Base-by-base conservation (phyloP, 1,284 basidiomycete genomes). In the Ceratobasidium sp. region DNA sequence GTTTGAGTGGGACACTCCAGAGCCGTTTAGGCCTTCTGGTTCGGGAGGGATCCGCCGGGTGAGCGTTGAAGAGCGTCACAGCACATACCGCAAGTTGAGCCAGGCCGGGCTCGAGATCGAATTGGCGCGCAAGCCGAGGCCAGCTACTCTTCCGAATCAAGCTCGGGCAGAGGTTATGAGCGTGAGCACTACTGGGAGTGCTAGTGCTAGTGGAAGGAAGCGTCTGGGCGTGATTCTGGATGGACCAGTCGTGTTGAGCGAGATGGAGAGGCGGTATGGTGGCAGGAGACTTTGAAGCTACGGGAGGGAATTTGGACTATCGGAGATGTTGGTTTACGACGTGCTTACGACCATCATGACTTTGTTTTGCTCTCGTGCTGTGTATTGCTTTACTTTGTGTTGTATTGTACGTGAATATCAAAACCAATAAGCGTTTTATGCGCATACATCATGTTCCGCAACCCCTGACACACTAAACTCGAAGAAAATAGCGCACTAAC, bases 61-160 rank as follows among this genome's bases (percentile, higher is more conserved):
- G 22, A 71, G 68, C 41, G 53, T 61, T 3, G 27, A 71, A 11
- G 68, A 71, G 14, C 6, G 37, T 9, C 68, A 59, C 2, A 71
- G 68, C 22, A 49, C 54, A 16, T 48, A 54, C 9, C 68, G 68
- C 2, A 71, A 71, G 54, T 41, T 39, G 27, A 61, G 54, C 29
- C 68, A 49, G 16, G 24, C 56, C 27, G 68, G 61, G 68, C 27
- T 71, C 27, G 68, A 71, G n/a, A 61, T 71, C 22, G 68, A 71
- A 56, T 56, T 71, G 9, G 68, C 68, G n/a, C 54, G 54, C 39
- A 71, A 71, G 29, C 53, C 54, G 29, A 43, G 68, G 43, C 68
- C 68, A 16, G 54, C 68, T 4, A 71, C 68, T 2, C 48, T 66
- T 19, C 64, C 39, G 59, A 41, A 37, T 34, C 59, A 39, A 7